Base-by-base conservation (phyloP, 192 early-diverging fungal genomes). In the Chytriomyces sp. region DNA sequence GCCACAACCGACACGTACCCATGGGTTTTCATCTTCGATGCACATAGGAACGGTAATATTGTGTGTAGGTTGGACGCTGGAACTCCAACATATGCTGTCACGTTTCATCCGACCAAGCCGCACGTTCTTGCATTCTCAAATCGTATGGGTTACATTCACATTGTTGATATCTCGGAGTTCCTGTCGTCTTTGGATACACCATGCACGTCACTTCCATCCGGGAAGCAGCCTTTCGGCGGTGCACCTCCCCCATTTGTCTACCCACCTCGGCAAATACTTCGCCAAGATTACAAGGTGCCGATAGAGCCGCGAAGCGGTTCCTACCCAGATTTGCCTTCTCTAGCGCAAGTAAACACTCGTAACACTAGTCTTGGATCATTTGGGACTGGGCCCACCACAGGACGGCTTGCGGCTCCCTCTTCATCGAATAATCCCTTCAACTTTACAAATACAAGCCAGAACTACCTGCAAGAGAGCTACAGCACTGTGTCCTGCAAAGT, bases 101-200 rank as follows among this genome's bases (percentile, higher is more conserved):
- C 59, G 12, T 72, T 72, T 39, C 70, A 72, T 69, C 70, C 70
- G 6, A 62, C 64, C 25, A 72, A 54, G 2, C 57, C 44, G n/a
- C 28, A 39, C 52, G 19, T 72, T 5, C 53, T 72, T 2, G 70
- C 70, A 7, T 61, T 72, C 33, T 52, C 70, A 2, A 72, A 40
- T 31, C 10, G 58, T 40, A 53, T 44, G 37, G 58, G 39, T 19
- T 63, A 37, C 38, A 62, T 72, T 36, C 70, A 72, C 12, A 69
- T 72, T 36, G 59, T 72, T 32, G 70, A 72, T 30, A 1, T 72
- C 6, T n/a, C 19, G 6, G 31, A 44, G 8, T 52, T 32, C 28
- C 19, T 65, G 59, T 14, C 22, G 54, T 64, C 25, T 26, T n/a
- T n/a, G n/a, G n/a, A n/a, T n/a, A n/a, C n/a, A n/a, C n/a, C n/a